These are phyloP conservation scores for Manihot esculenta DNA, from an alignment of 441 rosid species.

Conservation along the genomic window DNA sequence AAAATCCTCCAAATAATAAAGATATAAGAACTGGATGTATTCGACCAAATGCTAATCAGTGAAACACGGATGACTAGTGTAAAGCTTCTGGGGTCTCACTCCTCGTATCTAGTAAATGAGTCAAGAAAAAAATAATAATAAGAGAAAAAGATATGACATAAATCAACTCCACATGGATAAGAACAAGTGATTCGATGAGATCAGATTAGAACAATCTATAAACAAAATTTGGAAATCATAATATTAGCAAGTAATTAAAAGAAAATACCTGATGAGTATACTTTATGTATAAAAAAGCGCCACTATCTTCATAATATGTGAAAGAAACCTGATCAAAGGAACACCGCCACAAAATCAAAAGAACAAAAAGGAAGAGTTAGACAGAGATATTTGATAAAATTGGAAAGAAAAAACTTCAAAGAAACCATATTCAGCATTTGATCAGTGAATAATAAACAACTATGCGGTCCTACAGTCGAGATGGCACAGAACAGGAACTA, in stretches of 20 bases:
- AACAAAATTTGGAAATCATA: background rate
- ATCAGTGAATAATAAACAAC: conserved; percentile 10
- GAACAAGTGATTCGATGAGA: conserved; percentile 3
- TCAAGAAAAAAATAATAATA: conserved; percentile 16
- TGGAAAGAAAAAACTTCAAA: background rate
- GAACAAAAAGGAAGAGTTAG: background rate
- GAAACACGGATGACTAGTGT: background rate
- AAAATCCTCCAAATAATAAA: background rate
- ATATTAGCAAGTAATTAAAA: background rate
- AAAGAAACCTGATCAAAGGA: conserved; percentile 28
- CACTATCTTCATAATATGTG: conserved; percentile 22
- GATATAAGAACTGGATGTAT: background rate
- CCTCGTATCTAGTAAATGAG: conserved; percentile 6
- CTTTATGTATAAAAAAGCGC: background rate
- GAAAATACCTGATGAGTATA: conserved; percentile 30
- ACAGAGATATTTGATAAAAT: background rate
- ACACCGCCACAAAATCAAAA: background rate
- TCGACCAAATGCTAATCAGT: background rate
- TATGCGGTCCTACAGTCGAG: conserved; percentile 5
- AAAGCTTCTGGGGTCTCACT: background rate
- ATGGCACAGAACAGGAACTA: background rate
- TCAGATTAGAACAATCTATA: conserved; percentile 16
- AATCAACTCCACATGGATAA: conserved; percentile 19
- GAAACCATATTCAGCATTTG: background rate
- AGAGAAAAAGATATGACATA: too few relatives aligned